These are phyloP conservation scores for Metschnikowia lochheadii DNA, from an alignment of 805 yeast species.

Conservation along the genomic window DNA sequence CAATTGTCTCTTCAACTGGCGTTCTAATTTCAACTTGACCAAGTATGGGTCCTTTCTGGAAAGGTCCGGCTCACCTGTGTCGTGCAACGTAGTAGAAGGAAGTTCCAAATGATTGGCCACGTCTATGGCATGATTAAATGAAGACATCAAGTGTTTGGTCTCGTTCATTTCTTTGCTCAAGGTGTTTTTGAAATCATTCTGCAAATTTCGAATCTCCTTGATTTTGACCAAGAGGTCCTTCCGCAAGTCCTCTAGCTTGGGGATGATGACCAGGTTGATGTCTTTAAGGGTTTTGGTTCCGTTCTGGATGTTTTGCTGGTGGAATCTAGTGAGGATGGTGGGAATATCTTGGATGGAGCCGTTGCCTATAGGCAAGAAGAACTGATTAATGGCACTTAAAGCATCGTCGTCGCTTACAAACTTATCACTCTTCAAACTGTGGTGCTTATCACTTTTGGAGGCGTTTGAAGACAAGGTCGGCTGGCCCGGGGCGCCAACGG, in stretches of 20 bases:
- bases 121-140: conserved; percentile 61
- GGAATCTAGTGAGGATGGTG: conserved; percentile 51
- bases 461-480: conserved; percentile 2
- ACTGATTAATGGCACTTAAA: conserved; percentile 37
- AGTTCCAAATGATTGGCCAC: conserved; percentile 45
- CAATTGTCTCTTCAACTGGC: conserved; percentile 72
- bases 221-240: conserved; percentile 80
- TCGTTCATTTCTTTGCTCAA: conserved; percentile 55
- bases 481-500: conserved; percentile 34
- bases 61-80: conserved; percentile 12
- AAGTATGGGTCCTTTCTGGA: conserved; percentile 79
- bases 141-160: conserved; percentile 38
- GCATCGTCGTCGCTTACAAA: conserved; percentile 26
- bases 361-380: conserved; percentile 72
- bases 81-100: conserved; percentile 16
- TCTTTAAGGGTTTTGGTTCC: conserved; percentile 46
- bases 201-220: conserved; percentile 77
- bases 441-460: conserved; percentile 9
- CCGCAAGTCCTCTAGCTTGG: conserved; percentile 52
- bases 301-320: conserved; percentile 36
- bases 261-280: conserved; percentile 44
- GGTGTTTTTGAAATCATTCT: conserved; percentile 79
- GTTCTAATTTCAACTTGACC: conserved; percentile 65
- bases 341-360: conserved; percentile 85
- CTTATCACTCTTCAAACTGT: conserved; percentile 9